Evolutionary conservation across 1,139 yeast genomes (phyloP).

Genomic region (Saccharomyces pastorianus): DNA sequence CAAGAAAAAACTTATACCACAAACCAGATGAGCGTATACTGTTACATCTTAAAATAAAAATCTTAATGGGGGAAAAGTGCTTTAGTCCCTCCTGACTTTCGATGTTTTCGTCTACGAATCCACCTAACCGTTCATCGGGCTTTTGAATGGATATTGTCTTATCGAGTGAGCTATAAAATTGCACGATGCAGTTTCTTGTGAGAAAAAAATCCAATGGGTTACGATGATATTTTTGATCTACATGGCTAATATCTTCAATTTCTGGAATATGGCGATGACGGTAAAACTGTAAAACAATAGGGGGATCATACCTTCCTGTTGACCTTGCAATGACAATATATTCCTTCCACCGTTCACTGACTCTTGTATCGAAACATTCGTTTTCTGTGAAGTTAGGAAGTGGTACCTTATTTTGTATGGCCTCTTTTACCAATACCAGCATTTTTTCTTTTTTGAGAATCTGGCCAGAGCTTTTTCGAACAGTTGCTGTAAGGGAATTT

Average conservation of each 20-base stretch:
- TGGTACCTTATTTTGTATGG: conserved; percentile 23
- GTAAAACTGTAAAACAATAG: conserved; percentile 56
- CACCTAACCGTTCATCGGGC: conserved; percentile 16
- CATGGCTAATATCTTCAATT: not conserved
- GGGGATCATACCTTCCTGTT: conserved; percentile 41
- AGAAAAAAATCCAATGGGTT: conserved; percentile 28
- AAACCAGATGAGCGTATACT: conserved; percentile 45
- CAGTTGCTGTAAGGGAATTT: not conserved
- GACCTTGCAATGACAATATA: conserved; percentile 58
- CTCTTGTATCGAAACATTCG: conserved; percentile 45
- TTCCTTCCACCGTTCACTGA: conserved; percentile 68
- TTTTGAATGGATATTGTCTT: conserved; percentile 55
- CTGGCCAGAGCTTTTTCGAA: conserved; percentile 39
- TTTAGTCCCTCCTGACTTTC: conserved; percentile 3
- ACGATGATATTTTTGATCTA: conserved; percentile 12
- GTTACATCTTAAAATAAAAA: conserved; percentile 49
- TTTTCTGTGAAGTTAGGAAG: conserved; percentile 37
- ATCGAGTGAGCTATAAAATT: conserved; percentile 58
- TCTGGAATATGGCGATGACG: conserved; percentile 37
- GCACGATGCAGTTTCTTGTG: conserved; percentile 31
- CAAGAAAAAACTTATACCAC: conserved; percentile 55
- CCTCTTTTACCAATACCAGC: conserved; percentile 50
- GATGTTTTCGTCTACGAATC: conserved; percentile 2
- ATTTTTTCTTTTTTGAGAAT: conserved; percentile 56
- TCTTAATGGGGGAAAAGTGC: conserved; percentile 15